phyloP scores from a whole-genome alignment of 2,329 filamentous ascomycete species.

The Xylariales sp. region DNA sequence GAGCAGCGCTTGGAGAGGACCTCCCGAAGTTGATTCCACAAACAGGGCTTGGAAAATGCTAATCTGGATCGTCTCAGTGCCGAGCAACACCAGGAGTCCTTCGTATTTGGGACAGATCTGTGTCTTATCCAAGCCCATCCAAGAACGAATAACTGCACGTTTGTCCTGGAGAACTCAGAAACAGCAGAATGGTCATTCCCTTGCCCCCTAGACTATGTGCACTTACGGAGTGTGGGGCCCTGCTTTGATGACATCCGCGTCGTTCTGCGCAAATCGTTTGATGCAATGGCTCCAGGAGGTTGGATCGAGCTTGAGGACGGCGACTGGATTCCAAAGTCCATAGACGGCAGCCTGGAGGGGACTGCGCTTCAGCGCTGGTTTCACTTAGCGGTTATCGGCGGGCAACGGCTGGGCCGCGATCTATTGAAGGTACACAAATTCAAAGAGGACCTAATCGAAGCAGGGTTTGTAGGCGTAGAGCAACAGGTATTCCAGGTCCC shows the following conservation, averaged over 20 bases:
- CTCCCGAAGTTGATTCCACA: not conserved
- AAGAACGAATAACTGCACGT: not conserved
- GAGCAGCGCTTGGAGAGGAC: too few species aligned
- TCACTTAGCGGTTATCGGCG: not conserved
- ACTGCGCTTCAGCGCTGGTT: constrained; percentile 1
- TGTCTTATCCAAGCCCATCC: constrained; percentile 3
- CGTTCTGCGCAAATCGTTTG: not conserved
- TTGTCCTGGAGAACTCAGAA: constrained; percentile 6
- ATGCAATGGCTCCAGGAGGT: constrained; percentile 2
- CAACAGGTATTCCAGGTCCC: constrained; percentile 1
- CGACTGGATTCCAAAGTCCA: not conserved
- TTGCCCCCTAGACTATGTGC: constrained; percentile 5
- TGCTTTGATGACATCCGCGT: constrained; percentile 3
- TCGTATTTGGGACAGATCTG: constrained; percentile 1
- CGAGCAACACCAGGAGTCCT: not conserved
- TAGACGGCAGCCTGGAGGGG: not conserved
- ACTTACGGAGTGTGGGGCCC: not conserved
- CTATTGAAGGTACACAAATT: not conserved
- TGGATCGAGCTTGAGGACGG: constrained; percentile 5
- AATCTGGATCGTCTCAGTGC: not conserved
- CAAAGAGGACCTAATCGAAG: not conserved
- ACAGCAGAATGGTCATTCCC: constrained; percentile 2
- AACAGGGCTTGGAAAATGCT: not conserved
- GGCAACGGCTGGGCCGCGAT: not conserved
- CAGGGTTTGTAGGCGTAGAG: constrained; percentile 5